Conservation (phyloP, 305 asterid species). For the Solanum hybrid region DNA sequence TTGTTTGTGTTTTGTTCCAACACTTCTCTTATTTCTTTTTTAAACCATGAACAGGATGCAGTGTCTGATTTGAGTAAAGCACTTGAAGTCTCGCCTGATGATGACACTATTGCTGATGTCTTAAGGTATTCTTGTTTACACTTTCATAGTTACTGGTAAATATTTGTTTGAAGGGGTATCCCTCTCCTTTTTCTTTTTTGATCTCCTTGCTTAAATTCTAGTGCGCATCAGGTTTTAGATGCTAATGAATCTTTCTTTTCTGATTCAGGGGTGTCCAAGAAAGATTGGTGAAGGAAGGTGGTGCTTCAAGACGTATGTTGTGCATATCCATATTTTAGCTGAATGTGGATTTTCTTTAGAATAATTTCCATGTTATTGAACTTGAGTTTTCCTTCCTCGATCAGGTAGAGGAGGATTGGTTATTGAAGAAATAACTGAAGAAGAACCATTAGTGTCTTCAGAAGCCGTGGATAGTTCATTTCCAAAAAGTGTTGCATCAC, state of each 20-base stretch:
- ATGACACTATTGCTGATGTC: slow-evolving; percentile 81
- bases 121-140: slow-evolving; percentile 49
- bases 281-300: slow-evolving; percentile 48
- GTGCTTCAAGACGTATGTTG: slow-evolving; percentile 50
- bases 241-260: slow-evolving; percentile 1
- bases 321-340: neutral
- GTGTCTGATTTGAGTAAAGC: slow-evolving; percentile 84
- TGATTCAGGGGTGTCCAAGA: slow-evolving; percentile 62
- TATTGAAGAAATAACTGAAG: slow-evolving; percentile 83
- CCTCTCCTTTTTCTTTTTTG: neutral
- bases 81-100: slow-evolving; percentile 71
- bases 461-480: slow-evolving; percentile 22
- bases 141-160: neutral
- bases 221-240: neutral
- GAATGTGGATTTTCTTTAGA: neutral
- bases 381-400: neutral
- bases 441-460: slow-evolving; percentile 37
- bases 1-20: slow-evolving; percentile 10
- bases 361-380: neutral
- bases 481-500: slow-evolving; percentile 18
- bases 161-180: neutral
- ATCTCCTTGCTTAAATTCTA: neutral
- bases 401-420: slow-evolving; percentile 37
- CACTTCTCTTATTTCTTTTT: slow-evolving; percentile 11
- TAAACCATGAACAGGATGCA: slow-evolving; percentile 48